Evolutionary conservation across 352 stramenopile species (phyloP).

Genomic region (Phytopythium aichiense): DNA sequence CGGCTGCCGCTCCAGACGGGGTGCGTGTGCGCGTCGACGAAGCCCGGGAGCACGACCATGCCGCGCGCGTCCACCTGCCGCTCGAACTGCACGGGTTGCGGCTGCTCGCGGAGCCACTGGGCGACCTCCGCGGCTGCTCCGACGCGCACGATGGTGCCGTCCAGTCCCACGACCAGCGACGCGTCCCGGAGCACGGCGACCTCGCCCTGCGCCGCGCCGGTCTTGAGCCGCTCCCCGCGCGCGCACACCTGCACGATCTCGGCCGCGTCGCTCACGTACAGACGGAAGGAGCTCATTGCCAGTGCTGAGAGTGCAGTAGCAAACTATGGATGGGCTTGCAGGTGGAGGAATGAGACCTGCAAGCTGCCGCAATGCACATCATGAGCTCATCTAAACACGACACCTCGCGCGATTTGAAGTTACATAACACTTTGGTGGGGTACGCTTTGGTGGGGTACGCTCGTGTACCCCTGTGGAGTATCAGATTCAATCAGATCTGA

Average conservation of each 20-base stretch:
- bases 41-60: slow-evolving; percentile 66
- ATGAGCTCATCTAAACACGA: slow-evolving; percentile 3
- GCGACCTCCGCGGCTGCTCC: slow-evolving; percentile 51
- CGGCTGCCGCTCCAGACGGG: slow-evolving; percentile 82
- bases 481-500: neutral
- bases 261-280: slow-evolving; percentile 55
- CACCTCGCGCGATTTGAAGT: slow-evolving; percentile 1
- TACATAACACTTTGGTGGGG: too few species aligned
- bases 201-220: slow-evolving; percentile 53
- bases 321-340: neutral
- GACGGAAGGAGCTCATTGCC: slow-evolving; percentile 66
- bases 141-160: slow-evolving; percentile 60
- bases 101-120: slow-evolving; percentile 46
- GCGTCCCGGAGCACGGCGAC: slow-evolving; percentile 55
- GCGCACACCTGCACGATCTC: slow-evolving; percentile 76
- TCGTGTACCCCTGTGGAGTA: neutral
- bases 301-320: neutral
- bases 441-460: neutral
- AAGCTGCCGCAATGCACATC: neutral
- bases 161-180: slow-evolving; percentile 48
- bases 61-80: slow-evolving; percentile 64
- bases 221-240: slow-evolving; percentile 59
- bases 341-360: neutral
- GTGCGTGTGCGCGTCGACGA: slow-evolving; percentile 83
- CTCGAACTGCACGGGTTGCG: slow-evolving; percentile 65